phyloP scores from a whole-genome alignment of 2,329 filamentous ascomycete species.

The Fusarium vanettenii region DNA sequence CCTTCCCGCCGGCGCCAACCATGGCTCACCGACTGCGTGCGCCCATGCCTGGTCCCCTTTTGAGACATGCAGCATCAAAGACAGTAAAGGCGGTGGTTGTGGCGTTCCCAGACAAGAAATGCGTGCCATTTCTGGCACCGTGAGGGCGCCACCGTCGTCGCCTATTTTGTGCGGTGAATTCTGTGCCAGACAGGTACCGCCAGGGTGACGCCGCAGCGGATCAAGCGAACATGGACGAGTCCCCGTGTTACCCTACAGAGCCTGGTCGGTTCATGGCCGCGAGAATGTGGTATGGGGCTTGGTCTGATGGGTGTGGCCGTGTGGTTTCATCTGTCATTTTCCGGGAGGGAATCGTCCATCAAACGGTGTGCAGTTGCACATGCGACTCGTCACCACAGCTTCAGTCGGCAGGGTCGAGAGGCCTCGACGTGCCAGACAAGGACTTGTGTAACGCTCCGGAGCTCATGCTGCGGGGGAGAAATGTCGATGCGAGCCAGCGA shows the following conservation, averaged over 20 bases:
- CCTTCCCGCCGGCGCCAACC: conserved; percentile 15
- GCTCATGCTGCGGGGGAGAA: conserved; percentile 9
- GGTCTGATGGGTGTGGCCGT: conserved; percentile 14
- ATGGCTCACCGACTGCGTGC: conserved; percentile 16
- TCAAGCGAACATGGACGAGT: conserved; percentile 33
- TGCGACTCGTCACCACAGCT: conserved; percentile 11
- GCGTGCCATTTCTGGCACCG: conserved; percentile 11
- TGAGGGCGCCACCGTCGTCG: conserved; percentile 5
- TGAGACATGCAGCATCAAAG: conserved; percentile 21
- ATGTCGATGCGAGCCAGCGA: conserved; percentile 19
- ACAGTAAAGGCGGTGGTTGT: conserved; percentile 1
- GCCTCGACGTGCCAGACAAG: conserved; percentile 16
- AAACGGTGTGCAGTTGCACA: conserved; percentile 9
- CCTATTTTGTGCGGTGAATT: conserved; percentile 11
- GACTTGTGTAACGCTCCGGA: conserved; percentile 5
- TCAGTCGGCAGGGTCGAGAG: conserved; percentile 8
- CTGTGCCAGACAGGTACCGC: conserved; percentile 25
- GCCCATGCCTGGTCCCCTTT: conserved; percentile 23
- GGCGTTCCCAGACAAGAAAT: conserved; percentile 10
- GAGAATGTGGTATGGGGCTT: neutral
- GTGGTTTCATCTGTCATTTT: conserved; percentile 6
- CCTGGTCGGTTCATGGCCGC: conserved; percentile 8
- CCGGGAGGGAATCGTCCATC: conserved; percentile 8
- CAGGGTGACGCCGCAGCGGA: conserved; percentile 27
- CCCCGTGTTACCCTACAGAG: conserved; percentile 18